phyloP scores from a whole-genome alignment of 2,329 filamentous ascomycete genomes.

The Diplodia seriata region DNA sequence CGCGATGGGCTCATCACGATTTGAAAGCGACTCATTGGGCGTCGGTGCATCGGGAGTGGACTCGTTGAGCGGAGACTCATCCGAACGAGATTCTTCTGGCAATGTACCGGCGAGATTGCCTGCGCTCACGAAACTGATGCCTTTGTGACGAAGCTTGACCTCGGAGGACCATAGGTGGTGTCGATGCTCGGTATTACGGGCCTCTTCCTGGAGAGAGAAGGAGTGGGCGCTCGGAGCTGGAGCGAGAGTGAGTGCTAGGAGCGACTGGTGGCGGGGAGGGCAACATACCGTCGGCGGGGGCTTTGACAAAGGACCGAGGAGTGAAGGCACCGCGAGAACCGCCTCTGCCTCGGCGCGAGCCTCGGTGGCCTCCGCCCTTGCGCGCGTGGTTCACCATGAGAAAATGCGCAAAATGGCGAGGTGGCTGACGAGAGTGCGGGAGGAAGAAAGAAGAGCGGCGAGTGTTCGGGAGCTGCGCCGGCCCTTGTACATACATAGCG shows the following conservation, averaged over 20 bases:
- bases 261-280: not conserved
- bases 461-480: conserved; percentile 15
- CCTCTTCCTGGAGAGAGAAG: conserved; percentile 64
- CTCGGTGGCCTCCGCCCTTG: conserved; percentile 24
- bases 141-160: conserved; percentile 61
- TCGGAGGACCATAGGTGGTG: conserved; percentile 55
- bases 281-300: conserved; percentile 15
- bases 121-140: conserved; percentile 67
- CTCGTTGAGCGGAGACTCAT: conserved; percentile 31
- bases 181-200: conserved; percentile 62
- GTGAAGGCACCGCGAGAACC: conserved; percentile 5
- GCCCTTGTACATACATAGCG: not conserved
- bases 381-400: conserved; percentile 27
- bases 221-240: conserved; percentile 14
- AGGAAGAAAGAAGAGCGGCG: conserved; percentile 20
- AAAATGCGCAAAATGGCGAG: not conserved
- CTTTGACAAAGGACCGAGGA: not conserved
- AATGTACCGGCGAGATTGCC: conserved; percentile 49
- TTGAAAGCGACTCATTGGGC: conserved; percentile 11
- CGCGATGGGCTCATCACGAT: conserved; percentile 32
- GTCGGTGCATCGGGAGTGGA: conserved; percentile 38
- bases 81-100: conserved; percentile 22
- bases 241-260: conserved; percentile 2
- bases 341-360: conserved; percentile 1
- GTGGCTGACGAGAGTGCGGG: not conserved